Base-by-base conservation (phyloP, 2,329 filamentous ascomycete genomes). In the Cladosporium phlei region DNA sequence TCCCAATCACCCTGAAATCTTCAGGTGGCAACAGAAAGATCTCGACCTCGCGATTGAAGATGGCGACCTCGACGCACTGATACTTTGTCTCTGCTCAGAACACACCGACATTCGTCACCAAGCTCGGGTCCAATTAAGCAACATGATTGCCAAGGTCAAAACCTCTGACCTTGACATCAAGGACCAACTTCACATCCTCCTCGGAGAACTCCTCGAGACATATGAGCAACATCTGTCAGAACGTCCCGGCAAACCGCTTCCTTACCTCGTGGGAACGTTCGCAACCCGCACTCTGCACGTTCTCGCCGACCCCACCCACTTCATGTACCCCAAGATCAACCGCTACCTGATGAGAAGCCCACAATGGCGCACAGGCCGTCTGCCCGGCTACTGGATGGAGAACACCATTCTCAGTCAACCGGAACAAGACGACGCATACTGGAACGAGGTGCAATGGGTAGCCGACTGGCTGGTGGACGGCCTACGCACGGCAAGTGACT, bases 291-390 rank as follows among this genome's bases (percentile, higher is more conserved):
- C 83, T 1, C 73, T 95, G 6, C 70, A 77, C 1, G 80, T 95
- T 12, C 69, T 95, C 35, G 77, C 75, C 17, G 83, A 88, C 51
- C 91, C 91, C 0, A 75, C 88, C 12, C 88, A 95, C 61, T 80
- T 79, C 50, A 77, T 96, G 28, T 97, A 95, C 63, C 79, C 82
- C 48, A 95, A 95, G 63, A 71, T 93, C 66, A 95, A 95, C 69
- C 74, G 76, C 5, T 96, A 90, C 64, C 77, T 97, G 27, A 87
- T 87, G 17, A 82, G 82, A 42, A 79, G 82, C 0, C 90, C 91
- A 1, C 66, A 75, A 19, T 97, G 91, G 91, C 75, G 82, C 10
- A 61, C 75, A 9, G 65, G 66, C 21, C 76, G 76, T 35, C 63
- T 83, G 4, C 72, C 77, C 1, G 72, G 72, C 1, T 78, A 80